A percentile compares a stretch with the other conserved stretches of the same genome.
phyloP scores from a whole-genome alignment of 164 flowering plant species.

The Chloranthus sessilifolius region DNA sequence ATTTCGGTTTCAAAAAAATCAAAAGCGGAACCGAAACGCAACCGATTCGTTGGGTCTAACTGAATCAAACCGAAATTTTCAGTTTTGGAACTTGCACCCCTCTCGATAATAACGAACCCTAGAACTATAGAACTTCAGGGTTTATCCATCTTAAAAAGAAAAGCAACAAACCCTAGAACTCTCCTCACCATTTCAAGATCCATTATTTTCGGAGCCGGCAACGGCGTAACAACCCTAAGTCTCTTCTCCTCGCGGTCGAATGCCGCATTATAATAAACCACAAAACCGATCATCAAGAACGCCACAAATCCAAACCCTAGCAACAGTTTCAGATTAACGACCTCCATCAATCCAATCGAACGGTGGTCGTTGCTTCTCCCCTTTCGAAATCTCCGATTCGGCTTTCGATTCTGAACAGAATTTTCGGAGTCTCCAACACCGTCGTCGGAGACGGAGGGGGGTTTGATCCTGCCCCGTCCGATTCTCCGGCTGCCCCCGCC shows the following conservation, averaged over 20 bases:
- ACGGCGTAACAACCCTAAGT: conserved; percentile 9
- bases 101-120: too few relatives aligned
- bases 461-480: conserved; percentile 8
- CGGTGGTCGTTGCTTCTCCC: not conserved
- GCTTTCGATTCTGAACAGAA: conserved; percentile 1
- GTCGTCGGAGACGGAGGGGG: not conserved
- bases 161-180: too few relatives aligned
- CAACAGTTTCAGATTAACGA: conserved; percentile 3
- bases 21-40: too few relatives aligned
- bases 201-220: conserved; percentile 15
- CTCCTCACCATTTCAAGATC: conserved; percentile 17
- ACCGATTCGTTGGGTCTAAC: too few relatives aligned
- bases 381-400: not conserved
- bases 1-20: too few relatives aligned
- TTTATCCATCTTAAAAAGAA: too few relatives aligned
- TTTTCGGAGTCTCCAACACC: not conserved
- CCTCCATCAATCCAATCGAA: conserved; percentile 6
- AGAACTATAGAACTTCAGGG: too few relatives aligned
- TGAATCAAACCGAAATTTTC: too few relatives aligned
- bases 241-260: not conserved
- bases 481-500: conserved; percentile 8
- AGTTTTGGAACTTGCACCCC: too few relatives aligned
- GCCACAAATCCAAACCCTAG: conserved; percentile 9
- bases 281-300: not conserved
- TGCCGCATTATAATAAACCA: conserved; percentile 4